phyloP scores from a whole-genome alignment of 345 rosid species.

The Acer saccharum region DNA sequence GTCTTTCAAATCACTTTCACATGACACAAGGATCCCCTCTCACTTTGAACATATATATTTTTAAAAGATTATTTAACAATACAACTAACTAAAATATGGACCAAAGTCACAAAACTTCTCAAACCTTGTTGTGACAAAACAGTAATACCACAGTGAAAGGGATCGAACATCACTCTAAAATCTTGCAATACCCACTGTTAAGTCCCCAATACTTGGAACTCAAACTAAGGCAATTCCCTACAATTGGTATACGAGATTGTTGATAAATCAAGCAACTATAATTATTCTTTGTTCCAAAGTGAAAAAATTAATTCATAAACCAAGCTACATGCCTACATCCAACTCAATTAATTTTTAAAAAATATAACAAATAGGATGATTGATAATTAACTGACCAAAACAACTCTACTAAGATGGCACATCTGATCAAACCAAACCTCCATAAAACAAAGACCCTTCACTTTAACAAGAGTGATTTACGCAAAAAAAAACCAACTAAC shows the following conservation, averaged over 20 bases:
- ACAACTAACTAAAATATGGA: too few species aligned
- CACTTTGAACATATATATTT: too few species aligned
- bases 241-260: not conserved
- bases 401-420: not conserved
- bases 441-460: not conserved
- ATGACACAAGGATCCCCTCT: too few species aligned
- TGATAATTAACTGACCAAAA: not conserved
- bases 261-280: not conserved
- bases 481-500: conserved; percentile 21
- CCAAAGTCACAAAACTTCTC: too few species aligned
- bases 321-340: not conserved
- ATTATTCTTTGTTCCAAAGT: not conserved
- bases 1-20: too few species aligned
- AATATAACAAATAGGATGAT: not conserved
- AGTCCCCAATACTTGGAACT: not conserved
- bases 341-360: not conserved
- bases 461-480: not conserved
- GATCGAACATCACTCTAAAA: not conserved
- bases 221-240: not conserved
- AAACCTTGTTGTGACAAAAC: not conserved
- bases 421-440: conserved; percentile 7
- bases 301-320: not conserved
- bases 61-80: too few species aligned
- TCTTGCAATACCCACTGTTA: not conserved
- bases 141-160: not conserved